Conservation (phyloP, 176 grass and related monocot genomes). For the Avena atlantica region DNA sequence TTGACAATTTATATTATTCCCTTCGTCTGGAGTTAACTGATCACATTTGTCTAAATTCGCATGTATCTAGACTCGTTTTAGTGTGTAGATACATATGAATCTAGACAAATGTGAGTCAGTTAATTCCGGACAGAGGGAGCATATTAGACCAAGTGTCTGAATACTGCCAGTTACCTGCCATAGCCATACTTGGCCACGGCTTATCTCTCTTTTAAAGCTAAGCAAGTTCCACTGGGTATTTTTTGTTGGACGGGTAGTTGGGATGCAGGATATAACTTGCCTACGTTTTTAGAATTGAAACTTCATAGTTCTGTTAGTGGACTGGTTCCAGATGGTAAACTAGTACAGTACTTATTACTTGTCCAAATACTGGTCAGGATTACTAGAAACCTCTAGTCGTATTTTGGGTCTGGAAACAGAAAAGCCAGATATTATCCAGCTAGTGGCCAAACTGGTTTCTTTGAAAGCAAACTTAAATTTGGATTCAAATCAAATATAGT, state of each 20-base stretch:
- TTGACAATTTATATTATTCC: neutral
- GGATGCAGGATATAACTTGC: slow-evolving; percentile 7
- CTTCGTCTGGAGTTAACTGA: no score
- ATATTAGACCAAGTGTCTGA: slow-evolving; percentile 27
- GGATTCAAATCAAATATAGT: neutral
- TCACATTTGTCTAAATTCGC: no score
- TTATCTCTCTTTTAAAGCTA: neutral
- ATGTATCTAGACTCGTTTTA: no score
- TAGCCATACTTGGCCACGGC: neutral
- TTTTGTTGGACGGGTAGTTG: slow-evolving; percentile 35
- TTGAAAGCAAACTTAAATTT: neutral
- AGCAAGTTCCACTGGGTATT: slow-evolving; percentile 3
- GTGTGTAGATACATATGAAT: no score
- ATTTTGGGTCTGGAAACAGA: slow-evolving; percentile 14
- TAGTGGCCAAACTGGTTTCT: slow-evolving; percentile 2
- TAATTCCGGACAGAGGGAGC: no score
- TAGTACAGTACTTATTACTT: slow-evolving; percentile 7
- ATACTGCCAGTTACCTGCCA: slow-evolving; percentile 17
- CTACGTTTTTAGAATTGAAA: neutral
- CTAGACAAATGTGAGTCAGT: no score
- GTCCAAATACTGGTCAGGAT: neutral
- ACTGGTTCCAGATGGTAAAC: neutral
- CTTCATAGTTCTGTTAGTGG: slow-evolving; percentile 18
- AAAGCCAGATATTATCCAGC: slow-evolving; percentile 4
- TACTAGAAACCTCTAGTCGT: neutral